Evolutionary conservation across 192 early-diverging fungal species (phyloP), one percentile per base, ranked within the genome.

Genomic region (Podila verticillata): DNA sequence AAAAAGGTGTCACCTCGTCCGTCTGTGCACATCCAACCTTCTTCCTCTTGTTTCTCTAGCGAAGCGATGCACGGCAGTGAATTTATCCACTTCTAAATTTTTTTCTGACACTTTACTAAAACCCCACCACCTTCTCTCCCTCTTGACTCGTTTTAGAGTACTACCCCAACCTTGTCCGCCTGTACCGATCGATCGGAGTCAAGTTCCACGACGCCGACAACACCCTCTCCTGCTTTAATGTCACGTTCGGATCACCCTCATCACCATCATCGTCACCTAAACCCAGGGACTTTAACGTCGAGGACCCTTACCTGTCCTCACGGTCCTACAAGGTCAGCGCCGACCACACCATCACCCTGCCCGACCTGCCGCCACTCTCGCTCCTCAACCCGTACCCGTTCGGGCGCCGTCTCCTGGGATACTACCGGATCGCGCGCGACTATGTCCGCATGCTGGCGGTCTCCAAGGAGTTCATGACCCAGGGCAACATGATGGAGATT

Each of bases 181-280:
- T 80, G 8, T 80, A 80, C 48, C 69, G 70, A n/a, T 67, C 77
- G 39, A 72, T 72, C 62, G 77, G 70, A 6, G 70, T 80, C 51
- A 67, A 80, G 61, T 68, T 80, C 61, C 68, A 71, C 34, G 77
- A 80, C 44, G 77, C 77, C 31, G 77, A 80, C 70, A 80, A 80
- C 28, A 80, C 77, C 17, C 65, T 80, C 7, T 65, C 77, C n/a
- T 80, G 77, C 57, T 80, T 80, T 47, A 66, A 80, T 66, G 70
- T 80, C 61, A 59, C 70, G 28, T 80, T 80, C 36, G 70, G 72
- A 35, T 12, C 22, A 30, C n/a, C 56, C 3, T 64, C 61, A 4
- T 32, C 58, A 12, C 48, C 75, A 13, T 17, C 39, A 1, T 30
- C 68, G 10, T 13, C 63, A 4, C 31, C 57, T 17, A 64, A 68